Evolutionary conservation across 345 rosid genomes (phyloP).

Genomic region (Carallia brachiata): DNA sequence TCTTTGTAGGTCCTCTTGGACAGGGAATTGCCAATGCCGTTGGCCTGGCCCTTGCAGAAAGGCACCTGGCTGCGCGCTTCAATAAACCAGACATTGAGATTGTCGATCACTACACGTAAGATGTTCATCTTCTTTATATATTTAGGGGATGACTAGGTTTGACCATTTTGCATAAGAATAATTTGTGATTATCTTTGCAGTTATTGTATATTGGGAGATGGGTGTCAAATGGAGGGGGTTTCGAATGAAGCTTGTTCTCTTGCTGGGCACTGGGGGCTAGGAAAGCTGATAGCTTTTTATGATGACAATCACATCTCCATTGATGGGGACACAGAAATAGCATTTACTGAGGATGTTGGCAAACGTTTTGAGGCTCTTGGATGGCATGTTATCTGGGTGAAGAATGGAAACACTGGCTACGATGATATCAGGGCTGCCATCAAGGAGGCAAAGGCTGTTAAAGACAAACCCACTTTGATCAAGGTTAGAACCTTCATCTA

Average conservation of each 20-base stretch:
- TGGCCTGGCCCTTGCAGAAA: constrained; percentile 93
- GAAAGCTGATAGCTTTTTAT: constrained; percentile 94
- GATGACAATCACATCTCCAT: constrained; percentile 99
- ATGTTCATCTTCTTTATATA: not conserved
- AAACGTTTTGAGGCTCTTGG: constrained; percentile 94
- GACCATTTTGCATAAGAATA: not conserved
- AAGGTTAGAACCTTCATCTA: constrained; percentile 43
- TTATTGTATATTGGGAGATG: constrained; percentile 83
- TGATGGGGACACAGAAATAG: constrained; percentile 96
- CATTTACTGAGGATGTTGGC: constrained; percentile 87
- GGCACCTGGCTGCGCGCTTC: constrained; percentile 86
- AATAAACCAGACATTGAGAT: constrained; percentile 81
- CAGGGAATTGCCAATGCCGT: constrained; percentile 93
- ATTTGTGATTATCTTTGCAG: constrained; percentile 31
- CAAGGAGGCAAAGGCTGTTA: constrained; percentile 95
- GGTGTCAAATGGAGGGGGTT: constrained; percentile 99
- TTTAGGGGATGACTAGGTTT: not conserved
- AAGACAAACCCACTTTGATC: constrained; percentile 85
- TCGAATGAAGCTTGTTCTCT: constrained; percentile 90
- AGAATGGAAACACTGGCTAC: constrained; percentile 97
- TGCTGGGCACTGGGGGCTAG: constrained; percentile 99
- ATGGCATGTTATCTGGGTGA: constrained; percentile 99
- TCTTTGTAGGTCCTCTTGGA: constrained; percentile 79
- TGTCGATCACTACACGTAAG: constrained; percentile 88
- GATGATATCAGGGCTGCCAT: constrained; percentile 99